Base-by-base conservation (phyloP, 2,329 filamentous ascomycete genomes). In the Colletotrichum sp. region DNA sequence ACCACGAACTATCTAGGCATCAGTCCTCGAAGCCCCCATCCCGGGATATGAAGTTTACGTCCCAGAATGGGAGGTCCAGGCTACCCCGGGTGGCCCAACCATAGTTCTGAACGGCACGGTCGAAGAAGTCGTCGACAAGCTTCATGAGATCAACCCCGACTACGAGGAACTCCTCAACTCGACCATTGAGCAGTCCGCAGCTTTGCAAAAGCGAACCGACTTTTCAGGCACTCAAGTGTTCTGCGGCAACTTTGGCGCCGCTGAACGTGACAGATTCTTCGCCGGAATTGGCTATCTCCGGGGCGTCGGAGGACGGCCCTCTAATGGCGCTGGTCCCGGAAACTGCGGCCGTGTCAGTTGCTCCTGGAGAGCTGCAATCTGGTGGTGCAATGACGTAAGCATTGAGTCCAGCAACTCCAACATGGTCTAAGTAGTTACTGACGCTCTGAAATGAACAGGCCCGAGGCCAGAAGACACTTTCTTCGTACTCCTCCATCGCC, bases 351-450 rank as follows among this genome's bases (percentile, higher is more conserved):
- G 24, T 2, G 52, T 56, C 12, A 56, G 21, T 9, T 56, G 52
- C 13, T 56, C 52, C 12, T 56, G 24, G 12, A 24, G 14, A 26
- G 14, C 21, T 56, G n/a, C 52, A 26, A 26, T 56, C 52, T 56
- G 52, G 52, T 56, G 52, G 52, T 56, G 52, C 0, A 56, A 56
- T 0, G 52, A 56, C 4, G 52, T 56, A 56, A 56, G 52, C n/a
- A 0, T 0, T 9, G 0, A 43, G 8, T 43, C 16, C 38, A n/a
- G 2, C 38, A 43, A 43, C 0, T 43, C 0, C 38, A n/a, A 10
- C 16, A 43, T 43, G 18, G 7, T 0, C 8, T 0, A 2, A 43
- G n/a, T 43, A 4, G 0, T 43, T 10, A 10, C 38, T 43, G 16
- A 43, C 38, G 2, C 18, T 10, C 2, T 43, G 18, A n/a, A 6